Percentiles rank a stretch among this genome's conserved stretches.
Conservation (phyloP, 176 grass and related monocot species). For the Phyllostachys edulis region DNA sequence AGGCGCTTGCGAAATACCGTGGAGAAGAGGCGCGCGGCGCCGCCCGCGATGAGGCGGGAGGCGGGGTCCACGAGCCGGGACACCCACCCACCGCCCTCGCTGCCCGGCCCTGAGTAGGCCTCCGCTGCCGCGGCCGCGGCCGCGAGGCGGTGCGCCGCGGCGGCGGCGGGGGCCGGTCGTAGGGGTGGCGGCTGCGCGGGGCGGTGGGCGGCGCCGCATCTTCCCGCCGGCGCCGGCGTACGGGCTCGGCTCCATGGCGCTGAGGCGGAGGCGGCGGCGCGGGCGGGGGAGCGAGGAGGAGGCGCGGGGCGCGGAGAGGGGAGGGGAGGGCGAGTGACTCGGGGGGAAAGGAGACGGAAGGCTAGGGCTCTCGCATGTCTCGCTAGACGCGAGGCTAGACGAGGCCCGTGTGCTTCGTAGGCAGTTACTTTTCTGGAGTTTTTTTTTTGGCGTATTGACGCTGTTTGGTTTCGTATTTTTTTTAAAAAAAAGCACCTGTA, state of each 20-base stretch:
- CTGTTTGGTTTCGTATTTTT: too few relatives aligned
- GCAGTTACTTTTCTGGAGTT: too few relatives aligned
- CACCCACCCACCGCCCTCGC: conserved; percentile 52
- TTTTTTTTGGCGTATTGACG: too few relatives aligned
- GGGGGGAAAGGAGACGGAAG: not conserved
- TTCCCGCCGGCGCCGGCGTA: conserved; percentile 70
- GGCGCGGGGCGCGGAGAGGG: not conserved
- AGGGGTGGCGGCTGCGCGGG: conserved; percentile 50
- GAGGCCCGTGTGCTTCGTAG: conserved; percentile 21
- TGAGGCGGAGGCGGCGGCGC: not conserved
- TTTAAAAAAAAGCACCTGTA: too few relatives aligned
- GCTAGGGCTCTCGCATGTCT: conserved; percentile 25
- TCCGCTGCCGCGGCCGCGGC: not conserved
- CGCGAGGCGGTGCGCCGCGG: conserved; percentile 33
- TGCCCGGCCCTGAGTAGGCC: not conserved
- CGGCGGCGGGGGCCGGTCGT: conserved; percentile 55
- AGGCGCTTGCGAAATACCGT: conserved; percentile 77
- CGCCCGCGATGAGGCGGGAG: conserved; percentile 68
- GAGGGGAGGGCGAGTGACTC: not conserved
- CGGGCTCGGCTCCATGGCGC: conserved; percentile 51
- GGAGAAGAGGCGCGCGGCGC: conserved; percentile 75
- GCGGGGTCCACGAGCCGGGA: conserved; percentile 81
- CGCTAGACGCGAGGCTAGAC: not conserved
- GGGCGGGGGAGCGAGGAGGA: not conserved
- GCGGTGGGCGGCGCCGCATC: conserved; percentile 50